These are phyloP conservation scores for Scheffersomyces coipomensis DNA, from an alignment of 805 yeast species.

Conservation along the genomic window DNA sequence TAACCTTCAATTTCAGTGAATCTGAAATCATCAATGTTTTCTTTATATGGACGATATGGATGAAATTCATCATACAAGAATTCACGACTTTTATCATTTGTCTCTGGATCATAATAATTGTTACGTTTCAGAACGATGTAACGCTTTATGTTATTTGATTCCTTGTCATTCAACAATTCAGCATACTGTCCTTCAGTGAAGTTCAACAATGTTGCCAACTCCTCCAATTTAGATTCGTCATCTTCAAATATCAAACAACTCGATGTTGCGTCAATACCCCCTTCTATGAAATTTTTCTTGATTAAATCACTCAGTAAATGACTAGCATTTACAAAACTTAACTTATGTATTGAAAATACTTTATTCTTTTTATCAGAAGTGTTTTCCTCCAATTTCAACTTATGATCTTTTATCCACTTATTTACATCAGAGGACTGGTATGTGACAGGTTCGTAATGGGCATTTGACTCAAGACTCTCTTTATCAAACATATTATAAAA, in stretches of 20 bases:
- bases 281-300: slow-evolving; percentile 50
- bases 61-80: slow-evolving; percentile 64
- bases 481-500: slow-evolving; percentile 61
- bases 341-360: slow-evolving; percentile 63
- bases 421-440: slow-evolving; percentile 30
- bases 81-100: slow-evolving; percentile 30
- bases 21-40: slow-evolving; percentile 23
- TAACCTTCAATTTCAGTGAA: slow-evolving; percentile 56
- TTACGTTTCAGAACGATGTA: slow-evolving; percentile 64
- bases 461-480: slow-evolving; percentile 35
- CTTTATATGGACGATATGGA: slow-evolving; percentile 58
- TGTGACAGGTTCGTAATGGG: slow-evolving; percentile 7
- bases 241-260: slow-evolving; percentile 27
- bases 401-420: slow-evolving; percentile 41
- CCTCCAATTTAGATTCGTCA: slow-evolving; percentile 25
- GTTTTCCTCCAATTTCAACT: slow-evolving; percentile 16
- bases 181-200: slow-evolving; percentile 46
- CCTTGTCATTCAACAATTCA: slow-evolving; percentile 26
- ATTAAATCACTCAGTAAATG: slow-evolving; percentile 79
- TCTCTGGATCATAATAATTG: slow-evolving; percentile 42
- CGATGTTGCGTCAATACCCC: slow-evolving; percentile 47
- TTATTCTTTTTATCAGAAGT: slow-evolving; percentile 37
- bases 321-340: slow-evolving; percentile 65
- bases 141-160: slow-evolving; percentile 46
- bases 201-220: slow-evolving; percentile 41